phyloP scores from a whole-genome alignment of 345 rosid genomes.

The Eucalyptus caleyi region DNA sequence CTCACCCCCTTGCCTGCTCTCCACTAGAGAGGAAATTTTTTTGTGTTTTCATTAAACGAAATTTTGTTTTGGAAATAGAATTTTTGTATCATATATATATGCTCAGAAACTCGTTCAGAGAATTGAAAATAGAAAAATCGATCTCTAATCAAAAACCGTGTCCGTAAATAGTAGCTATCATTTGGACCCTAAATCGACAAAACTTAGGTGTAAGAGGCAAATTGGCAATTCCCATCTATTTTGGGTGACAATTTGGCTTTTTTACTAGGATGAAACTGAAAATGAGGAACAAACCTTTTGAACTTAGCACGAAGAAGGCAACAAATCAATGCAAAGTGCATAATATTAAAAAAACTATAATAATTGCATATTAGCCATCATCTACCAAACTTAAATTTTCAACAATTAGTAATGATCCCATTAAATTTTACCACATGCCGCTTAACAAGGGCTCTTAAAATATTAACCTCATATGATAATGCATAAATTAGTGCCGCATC shows the following conservation, averaged over 20 bases:
- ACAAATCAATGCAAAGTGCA: neutral
- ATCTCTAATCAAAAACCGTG: too few species aligned
- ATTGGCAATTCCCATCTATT: neutral
- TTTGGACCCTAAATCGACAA: neutral
- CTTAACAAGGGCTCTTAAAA: neutral
- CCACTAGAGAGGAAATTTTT: too few species aligned
- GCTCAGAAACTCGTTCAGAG: fast-evolving
- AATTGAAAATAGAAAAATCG: too few species aligned
- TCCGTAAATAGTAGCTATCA: too few species aligned
- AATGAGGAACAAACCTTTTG: neutral
- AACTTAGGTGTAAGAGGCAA: neutral
- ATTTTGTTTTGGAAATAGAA: too few species aligned
- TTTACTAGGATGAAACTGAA: neutral
- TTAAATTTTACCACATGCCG: neutral
- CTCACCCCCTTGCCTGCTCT: fast-evolving
- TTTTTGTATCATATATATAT: too few species aligned
- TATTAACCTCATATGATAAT: too few species aligned
- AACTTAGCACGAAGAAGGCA: neutral
- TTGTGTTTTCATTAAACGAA: too few species aligned
- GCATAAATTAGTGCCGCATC: neutral
- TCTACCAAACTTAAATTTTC: neutral
- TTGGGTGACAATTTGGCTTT: neutral
- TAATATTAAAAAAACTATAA: neutral
- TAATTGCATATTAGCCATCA: too few species aligned
- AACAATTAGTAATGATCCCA: fast-evolving